Conservation (phyloP, 495 filamentous ascomycete genomes). For the Amorphotheca resinae region DNA sequence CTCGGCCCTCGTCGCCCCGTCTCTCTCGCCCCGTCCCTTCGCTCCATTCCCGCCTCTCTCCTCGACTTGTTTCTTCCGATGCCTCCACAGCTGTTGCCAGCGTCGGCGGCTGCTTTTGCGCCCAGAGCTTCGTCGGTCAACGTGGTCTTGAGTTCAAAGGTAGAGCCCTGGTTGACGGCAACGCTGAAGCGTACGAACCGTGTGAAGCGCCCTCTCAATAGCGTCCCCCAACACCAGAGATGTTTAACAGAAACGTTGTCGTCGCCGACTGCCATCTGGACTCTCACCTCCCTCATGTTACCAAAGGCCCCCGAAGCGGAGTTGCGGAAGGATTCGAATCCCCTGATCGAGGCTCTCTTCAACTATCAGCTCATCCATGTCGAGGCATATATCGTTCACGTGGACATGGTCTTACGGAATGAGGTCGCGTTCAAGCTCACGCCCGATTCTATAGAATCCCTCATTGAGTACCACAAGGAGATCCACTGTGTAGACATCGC, state of each 20-base stretch:
- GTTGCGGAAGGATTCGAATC: constrained; percentile 72
- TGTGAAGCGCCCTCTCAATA: constrained; percentile 96
- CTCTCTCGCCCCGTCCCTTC: constrained; percentile 5
- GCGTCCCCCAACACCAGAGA: constrained; percentile 89
- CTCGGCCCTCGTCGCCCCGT: constrained; percentile 13
- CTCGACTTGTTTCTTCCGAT: constrained; percentile 36
- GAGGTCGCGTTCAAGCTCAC: constrained; percentile 98
- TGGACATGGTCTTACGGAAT: constrained; percentile 96
- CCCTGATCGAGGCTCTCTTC: constrained; percentile 79
- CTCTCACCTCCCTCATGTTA: constrained; percentile 84
- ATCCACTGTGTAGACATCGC: constrained; percentile 86
- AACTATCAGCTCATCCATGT: constrained; percentile 92
- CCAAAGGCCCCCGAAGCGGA: constrained; percentile 84
- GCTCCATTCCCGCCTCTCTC: constrained; percentile 9
- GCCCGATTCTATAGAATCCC: constrained; percentile 86
- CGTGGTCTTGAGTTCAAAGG: constrained; percentile 84
- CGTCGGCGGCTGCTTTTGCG: constrained; percentile 93
- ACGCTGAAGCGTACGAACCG: constrained; percentile 96
- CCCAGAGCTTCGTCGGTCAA: constrained; percentile 84
- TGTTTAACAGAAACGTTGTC: constrained; percentile 95
- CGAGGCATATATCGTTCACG: constrained; percentile 96
- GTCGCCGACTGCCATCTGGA: constrained; percentile 88
- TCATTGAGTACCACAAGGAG: constrained; percentile 96
- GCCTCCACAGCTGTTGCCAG: constrained; percentile 84
- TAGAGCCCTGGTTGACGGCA: constrained; percentile 95